phyloP scores from a whole-genome alignment of 345 rosid genomes.

The Camelina hispida region DNA sequence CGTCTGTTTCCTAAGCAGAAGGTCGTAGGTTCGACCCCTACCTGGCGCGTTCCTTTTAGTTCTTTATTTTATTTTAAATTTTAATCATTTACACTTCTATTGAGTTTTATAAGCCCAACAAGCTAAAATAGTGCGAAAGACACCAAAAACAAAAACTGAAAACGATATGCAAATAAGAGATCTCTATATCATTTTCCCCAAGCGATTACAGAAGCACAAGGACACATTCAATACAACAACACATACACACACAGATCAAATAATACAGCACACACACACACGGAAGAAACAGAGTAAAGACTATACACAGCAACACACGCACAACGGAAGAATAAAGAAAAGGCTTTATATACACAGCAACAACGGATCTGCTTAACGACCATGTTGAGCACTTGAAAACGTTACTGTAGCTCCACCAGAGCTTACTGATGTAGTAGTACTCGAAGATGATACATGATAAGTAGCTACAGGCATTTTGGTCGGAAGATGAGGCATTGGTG shows the following conservation, averaged over 20 bases:
- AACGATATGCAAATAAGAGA: not conserved
- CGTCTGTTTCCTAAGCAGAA: conserved; percentile 99
- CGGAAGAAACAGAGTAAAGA: not conserved
- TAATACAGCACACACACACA: conserved; percentile 10
- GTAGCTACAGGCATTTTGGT: conserved; percentile 51
- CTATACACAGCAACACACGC: no score
- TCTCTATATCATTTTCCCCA: not conserved
- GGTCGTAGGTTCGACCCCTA: conserved; percentile 96
- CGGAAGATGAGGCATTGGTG: conserved; percentile 53
- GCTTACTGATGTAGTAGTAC: conserved; percentile 35
- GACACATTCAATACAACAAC: not conserved
- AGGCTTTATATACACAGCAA: not conserved
- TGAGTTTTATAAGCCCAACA: not conserved
- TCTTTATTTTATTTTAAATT: no score
- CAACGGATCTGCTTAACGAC: conserved; percentile 38
- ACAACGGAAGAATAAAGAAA: not conserved
- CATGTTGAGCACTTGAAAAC: conserved; percentile 44
- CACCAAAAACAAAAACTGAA: not conserved
- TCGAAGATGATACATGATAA: conserved; percentile 43
- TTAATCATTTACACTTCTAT: not conserved
- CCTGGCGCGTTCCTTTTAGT: conserved; percentile 59
- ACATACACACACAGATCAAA: not conserved
- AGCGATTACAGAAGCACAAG: not conserved
- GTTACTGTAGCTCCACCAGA: conserved; percentile 47
- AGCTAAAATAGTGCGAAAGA: not conserved